Evolutionary conservation across 345 rosid genomes (phyloP), one percentile per base, ranked within the genome.

Genomic region (Dimocarpus longan): DNA sequence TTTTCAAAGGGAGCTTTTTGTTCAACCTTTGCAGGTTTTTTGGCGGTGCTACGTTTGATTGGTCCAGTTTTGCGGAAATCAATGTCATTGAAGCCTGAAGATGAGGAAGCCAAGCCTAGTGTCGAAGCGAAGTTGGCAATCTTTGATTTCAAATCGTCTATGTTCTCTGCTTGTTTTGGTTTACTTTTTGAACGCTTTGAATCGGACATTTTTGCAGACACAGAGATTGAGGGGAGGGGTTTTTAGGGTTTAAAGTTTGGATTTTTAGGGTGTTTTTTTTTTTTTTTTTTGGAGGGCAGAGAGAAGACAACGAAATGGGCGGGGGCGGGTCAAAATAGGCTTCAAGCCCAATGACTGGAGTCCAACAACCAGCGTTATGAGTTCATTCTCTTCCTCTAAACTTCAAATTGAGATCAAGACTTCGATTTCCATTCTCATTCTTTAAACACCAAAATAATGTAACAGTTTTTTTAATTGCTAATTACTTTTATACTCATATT

Each of bases 121-220:
- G 97, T 85, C 39, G 98, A 91, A 76, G 93, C 92, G 78, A 89
- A 91, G 1, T 97, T 87, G 19, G 97, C 98, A 26, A 96, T 74
- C 39, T 96, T 98, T 9, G 94, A 85, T 72, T 85, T 82, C 78
- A 96, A 86, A 16, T 67, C 74, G 10, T 86, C 89, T 3, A 80
- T 21, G 73, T 82, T 11, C 52, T 11, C 90, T 78, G 57, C 42
- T 19, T 81, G 39, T 37, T 76, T 76, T 37, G 26, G 37, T 46
- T 39, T 21, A 42, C 73, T n/a, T 37, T 56, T 82, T 65, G 84
- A 76, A 15, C 85, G 80, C 70, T 88, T 87, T 70, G 84, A 71
- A 15, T 71, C 80, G 28, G 90, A 81, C 93, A 89, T 87, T 65
- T 76, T 71, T 32, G 75, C 54, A 60, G 71, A 0, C 12, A 16